Percentiles rank a stretch among this genome's conserved stretches.
These are phyloP conservation scores for Aspergillus luchuensis DNA, from an alignment of 2,329 filamentous ascomycete species.

Conservation along the genomic window DNA sequence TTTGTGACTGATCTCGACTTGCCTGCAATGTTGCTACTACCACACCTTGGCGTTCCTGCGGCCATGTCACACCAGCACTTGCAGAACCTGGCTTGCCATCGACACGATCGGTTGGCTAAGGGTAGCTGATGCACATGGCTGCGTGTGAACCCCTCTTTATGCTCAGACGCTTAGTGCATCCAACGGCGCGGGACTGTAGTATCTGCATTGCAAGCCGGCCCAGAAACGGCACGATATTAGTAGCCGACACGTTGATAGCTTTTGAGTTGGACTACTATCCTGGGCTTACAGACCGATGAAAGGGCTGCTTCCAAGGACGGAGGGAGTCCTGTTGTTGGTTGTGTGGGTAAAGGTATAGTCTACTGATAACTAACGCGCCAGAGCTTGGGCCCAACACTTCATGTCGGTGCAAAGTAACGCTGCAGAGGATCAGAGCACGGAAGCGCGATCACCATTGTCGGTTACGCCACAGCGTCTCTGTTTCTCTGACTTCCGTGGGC, in stretches of 20 bases:
- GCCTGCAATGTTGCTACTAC: background rate
- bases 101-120: background rate
- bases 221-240: no score
- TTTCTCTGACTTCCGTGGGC: background rate
- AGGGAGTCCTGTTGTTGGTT: background rate
- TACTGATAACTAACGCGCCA: background rate
- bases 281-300: no score
- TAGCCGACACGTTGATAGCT: no score
- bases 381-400: background rate
- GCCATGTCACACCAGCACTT: constrained; percentile 7
- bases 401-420: background rate
- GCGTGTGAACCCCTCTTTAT: background rate
- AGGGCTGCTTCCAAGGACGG: background rate
- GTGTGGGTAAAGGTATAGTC: background rate
- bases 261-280: no score
- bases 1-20: background rate
- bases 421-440: background rate
- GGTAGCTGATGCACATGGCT: background rate
- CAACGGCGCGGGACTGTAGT: background rate
- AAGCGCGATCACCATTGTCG: background rate
- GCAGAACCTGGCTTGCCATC: background rate
- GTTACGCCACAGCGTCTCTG: background rate
- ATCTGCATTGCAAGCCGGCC: background rate
- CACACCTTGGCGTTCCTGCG: background rate
- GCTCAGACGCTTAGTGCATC: background rate